Conservation (phyloP, 345 rosid species). For the Brassica napus region Da-Ae NC_063439.1:24044501-24045000, state of each 20-base stretch:
- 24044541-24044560: constrained; percentile 3
- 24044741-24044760: constrained; percentile 70
- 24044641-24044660: not conserved
- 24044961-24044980: not conserved
- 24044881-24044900: constrained; percentile 52
- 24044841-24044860: constrained; percentile 80
- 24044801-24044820: constrained; percentile 75
- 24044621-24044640: not conserved
- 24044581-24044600: not conserved
- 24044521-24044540: constrained; percentile 92
- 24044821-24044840: constrained; percentile 74
- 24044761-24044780: constrained; percentile 78
- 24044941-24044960: not conserved
- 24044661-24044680: not conserved
- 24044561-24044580: not conserved
- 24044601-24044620: not conserved
- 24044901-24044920: constrained; percentile 13
- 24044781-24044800: constrained; percentile 65
- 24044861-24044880: constrained; percentile 68
- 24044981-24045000: constrained; percentile 73
- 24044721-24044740: not conserved
- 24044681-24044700: not conserved
- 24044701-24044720: not conserved
- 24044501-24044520: constrained; percentile 91
- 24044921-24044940: not conserved